phyloP scores from a whole-genome alignment of 2,329 filamentous ascomycete genomes.

The Verticillium longisporum region DNA sequence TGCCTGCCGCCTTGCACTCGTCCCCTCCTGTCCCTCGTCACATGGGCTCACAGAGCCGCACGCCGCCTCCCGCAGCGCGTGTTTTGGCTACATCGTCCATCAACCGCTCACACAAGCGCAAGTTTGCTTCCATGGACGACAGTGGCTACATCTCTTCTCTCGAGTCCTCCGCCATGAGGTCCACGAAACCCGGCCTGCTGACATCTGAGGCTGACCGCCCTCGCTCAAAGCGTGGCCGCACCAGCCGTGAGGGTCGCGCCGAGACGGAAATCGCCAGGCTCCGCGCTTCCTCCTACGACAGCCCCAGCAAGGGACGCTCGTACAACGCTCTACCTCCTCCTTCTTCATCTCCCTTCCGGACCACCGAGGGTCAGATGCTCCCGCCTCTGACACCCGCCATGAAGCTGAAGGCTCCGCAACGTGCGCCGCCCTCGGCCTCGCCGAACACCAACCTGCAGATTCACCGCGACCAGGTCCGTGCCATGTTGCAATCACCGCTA shows the following conservation, averaged over 20 bases:
- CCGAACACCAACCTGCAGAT: conserved; percentile 88
- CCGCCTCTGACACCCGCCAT: conserved; percentile 78
- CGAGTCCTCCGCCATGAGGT: conserved; percentile 80
- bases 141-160: conserved; percentile 96
- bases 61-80: conserved; percentile 64
- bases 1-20: conserved; percentile 68
- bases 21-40: conserved; percentile 75
- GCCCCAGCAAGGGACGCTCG: conserved; percentile 66
- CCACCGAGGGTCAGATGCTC: conserved; percentile 52
- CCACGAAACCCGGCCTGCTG: conserved; percentile 57
- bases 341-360: conserved; percentile 64
- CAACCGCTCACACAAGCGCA: conserved; percentile 64
- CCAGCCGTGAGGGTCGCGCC: conserved; percentile 55
- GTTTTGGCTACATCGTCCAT: conserved; percentile 54
- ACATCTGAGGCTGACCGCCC: conserved; percentile 78
- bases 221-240: conserved; percentile 58
- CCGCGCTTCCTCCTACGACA: conserved; percentile 87
- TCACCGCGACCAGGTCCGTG: conserved; percentile 75
- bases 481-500: conserved; percentile 74
- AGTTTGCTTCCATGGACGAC: conserved; percentile 74
- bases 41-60: conserved; percentile 56
- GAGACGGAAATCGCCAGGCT: conserved; percentile 94
- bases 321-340: conserved; percentile 42
- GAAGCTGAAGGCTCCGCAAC: conserved; percentile 63
- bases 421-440: conserved; percentile 68